Evolutionary conservation across 176 grass and related monocot genomes (phyloP).

Genomic region (Ensete ventricosum): DNA sequence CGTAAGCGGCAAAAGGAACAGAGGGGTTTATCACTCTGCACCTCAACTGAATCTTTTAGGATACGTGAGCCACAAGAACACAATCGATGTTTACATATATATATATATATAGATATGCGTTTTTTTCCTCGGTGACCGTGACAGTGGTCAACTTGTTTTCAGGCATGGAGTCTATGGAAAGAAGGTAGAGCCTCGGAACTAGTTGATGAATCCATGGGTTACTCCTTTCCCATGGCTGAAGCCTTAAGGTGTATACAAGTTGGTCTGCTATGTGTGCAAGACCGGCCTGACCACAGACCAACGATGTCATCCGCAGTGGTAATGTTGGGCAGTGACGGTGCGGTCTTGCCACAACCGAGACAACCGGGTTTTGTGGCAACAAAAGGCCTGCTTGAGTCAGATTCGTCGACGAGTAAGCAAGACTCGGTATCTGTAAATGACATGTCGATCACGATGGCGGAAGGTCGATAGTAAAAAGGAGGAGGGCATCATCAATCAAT

Average conservation of each 20-base stretch:
- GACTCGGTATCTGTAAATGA: constrained; percentile 27
- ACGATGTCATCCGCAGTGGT: constrained; percentile 47
- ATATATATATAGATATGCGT: too few relatives aligned
- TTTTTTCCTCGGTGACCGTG: constrained; percentile 7
- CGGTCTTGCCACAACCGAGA: constrained; percentile 40
- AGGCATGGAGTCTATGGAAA: constrained; percentile 66
- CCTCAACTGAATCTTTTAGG: constrained; percentile 43
- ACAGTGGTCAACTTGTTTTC: constrained; percentile 1
- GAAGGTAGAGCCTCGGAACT: constrained; percentile 39
- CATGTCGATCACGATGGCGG: constrained; percentile 37
- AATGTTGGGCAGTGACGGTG: constrained; percentile 38
- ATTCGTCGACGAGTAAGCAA: constrained; percentile 42
- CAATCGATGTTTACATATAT: neutral
- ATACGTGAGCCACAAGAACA: constrained; percentile 33
- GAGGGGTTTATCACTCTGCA: constrained; percentile 37
- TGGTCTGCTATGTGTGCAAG: constrained; percentile 50
- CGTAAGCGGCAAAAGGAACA: constrained; percentile 50
- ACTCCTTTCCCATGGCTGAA: constrained; percentile 33
- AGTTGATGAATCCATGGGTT: constrained; percentile 46
- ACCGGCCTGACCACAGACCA: constrained; percentile 51
- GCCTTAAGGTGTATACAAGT: constrained; percentile 38
- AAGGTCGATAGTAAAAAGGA: constrained; percentile 27
- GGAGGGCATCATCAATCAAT: too few relatives aligned
- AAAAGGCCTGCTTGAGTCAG: constrained; percentile 31
- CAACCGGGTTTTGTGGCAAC: constrained; percentile 50